Conservation (phyloP, 2,329 filamentous ascomycete species). For the Coniochaeta hoffmannii region DNA sequence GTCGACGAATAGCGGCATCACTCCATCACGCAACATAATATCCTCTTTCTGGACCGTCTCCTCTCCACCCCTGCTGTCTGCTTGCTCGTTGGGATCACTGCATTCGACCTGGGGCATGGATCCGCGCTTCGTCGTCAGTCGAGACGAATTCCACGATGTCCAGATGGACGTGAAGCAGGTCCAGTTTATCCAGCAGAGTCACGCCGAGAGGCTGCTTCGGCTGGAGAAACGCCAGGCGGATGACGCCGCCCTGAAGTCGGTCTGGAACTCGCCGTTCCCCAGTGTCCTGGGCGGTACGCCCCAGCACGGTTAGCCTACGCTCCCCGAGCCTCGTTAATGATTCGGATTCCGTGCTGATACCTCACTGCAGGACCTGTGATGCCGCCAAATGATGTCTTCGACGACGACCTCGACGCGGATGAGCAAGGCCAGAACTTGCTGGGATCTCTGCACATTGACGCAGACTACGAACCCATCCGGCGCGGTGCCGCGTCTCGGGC, state of each 20-base stretch:
- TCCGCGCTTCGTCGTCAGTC: slow-evolving; percentile 49
- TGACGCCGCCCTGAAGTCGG: slow-evolving; percentile 66
- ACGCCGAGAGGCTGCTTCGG: slow-evolving; percentile 53
- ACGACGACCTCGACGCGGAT: slow-evolving; percentile 64
- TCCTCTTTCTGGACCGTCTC: slow-evolving; percentile 7
- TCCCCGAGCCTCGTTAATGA: background rate
- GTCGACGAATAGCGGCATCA: background rate
- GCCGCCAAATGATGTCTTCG: slow-evolving; percentile 76
- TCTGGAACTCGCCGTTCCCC: slow-evolving; percentile 88
- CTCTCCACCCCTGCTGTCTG: background rate
- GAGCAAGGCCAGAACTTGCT: slow-evolving; percentile 76
- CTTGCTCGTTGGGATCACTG: background rate
- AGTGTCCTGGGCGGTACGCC: slow-evolving; percentile 73
- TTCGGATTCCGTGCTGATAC: background rate
- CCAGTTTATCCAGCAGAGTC: slow-evolving; percentile 53
- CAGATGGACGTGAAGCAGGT: slow-evolving; percentile 66
- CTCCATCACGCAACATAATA: too few species aligned
- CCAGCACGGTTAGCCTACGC: slow-evolving; percentile 65
- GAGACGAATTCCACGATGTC: slow-evolving; percentile 60
- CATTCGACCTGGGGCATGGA: slow-evolving; percentile 46
- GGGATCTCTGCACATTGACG: slow-evolving; percentile 74
- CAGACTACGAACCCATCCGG: slow-evolving; percentile 78
- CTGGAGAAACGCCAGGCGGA: slow-evolving; percentile 62
- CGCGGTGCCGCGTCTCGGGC: slow-evolving; percentile 84
- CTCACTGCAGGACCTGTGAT: slow-evolving; percentile 61